A percentile compares a stretch with the other conserved stretches of the same genome.
phyloP scores from a whole-genome alignment of 345 rosid genomes.

The Aquilaria sinensis region DNA sequence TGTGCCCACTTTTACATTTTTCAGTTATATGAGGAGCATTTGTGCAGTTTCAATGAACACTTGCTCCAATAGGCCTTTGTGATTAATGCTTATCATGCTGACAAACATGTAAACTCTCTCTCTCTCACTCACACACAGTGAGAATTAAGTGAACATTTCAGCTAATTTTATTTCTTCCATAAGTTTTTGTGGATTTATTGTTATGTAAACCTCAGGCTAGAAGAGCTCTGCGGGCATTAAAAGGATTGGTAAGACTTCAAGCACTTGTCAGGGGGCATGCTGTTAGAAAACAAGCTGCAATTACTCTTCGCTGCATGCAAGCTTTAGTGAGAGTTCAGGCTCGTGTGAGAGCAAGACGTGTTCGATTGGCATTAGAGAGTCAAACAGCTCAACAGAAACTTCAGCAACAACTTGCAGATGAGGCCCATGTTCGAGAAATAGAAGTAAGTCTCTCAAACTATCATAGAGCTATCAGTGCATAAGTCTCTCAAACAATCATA shows the following conservation, averaged over 20 bases:
- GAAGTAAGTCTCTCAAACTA: constrained; percentile 40
- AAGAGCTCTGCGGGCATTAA: constrained; percentile 96
- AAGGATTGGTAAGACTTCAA: constrained; percentile 96
- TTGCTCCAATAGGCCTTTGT: no score
- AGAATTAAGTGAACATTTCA: no score
- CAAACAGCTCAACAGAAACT: constrained; percentile 64
- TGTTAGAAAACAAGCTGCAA: constrained; percentile 99
- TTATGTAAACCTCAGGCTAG: constrained; percentile 56
- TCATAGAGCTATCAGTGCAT: neutral
- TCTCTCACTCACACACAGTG: no score
- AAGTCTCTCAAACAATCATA: neutral
- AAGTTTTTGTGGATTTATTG: constrained; percentile 5
- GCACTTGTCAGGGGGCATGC: constrained; percentile 98
- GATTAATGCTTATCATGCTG: no score
- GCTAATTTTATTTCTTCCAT: no score
- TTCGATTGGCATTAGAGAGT: constrained; percentile 90
- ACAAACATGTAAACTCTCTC: no score
- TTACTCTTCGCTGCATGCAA: constrained; percentile 99
- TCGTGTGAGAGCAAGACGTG: constrained; percentile 95
- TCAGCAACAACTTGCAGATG: constrained; percentile 81
- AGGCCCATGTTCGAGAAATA: constrained; percentile 78
- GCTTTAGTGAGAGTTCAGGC: constrained; percentile 99
- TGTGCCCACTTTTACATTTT: no score
- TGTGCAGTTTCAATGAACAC: no score
- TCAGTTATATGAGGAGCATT: no score